Conservation (phyloP, 345 rosid species). For the Gossypium thurberi region DNA sequence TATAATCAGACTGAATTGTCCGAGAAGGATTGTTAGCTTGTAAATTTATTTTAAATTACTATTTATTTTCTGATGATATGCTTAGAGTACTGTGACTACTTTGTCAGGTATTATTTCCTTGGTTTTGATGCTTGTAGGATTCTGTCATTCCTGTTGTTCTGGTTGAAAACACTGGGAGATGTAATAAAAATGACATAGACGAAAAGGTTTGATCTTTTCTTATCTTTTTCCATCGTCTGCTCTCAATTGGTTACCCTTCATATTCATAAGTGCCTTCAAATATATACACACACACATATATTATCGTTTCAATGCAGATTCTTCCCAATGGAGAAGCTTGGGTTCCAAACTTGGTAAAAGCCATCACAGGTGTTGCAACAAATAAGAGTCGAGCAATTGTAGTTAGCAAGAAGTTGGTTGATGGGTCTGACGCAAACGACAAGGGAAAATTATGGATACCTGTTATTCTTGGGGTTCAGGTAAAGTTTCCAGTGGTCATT, state of each 20-base stretch:
- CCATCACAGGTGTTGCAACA: slow-evolving; percentile 52
- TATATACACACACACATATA: not conserved
- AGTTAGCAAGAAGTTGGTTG: slow-evolving; percentile 64
- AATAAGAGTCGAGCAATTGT: slow-evolving; percentile 45
- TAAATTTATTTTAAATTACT: not conserved
- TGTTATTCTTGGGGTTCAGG: slow-evolving; percentile 54
- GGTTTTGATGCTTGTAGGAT: slow-evolving; percentile 30
- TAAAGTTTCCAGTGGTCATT: slow-evolving; percentile 14
- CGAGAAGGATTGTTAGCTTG: not conserved
- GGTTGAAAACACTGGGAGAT: slow-evolving; percentile 82
- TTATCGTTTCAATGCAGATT: slow-evolving; percentile 27
- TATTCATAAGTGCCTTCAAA: not conserved
- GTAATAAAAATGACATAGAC: slow-evolving; percentile 65
- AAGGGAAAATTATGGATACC: slow-evolving; percentile 64
- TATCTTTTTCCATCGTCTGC: not conserved
- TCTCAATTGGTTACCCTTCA: not conserved
- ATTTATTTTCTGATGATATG: not conserved
- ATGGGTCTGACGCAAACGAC: slow-evolving; percentile 59
- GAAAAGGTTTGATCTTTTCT: slow-evolving; percentile 48
- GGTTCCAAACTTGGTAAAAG: slow-evolving; percentile 62
- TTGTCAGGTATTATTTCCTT: not conserved
- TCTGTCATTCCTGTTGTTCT: slow-evolving; percentile 45
- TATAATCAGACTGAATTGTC: slow-evolving; percentile 6
- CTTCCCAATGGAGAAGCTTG: slow-evolving; percentile 68
- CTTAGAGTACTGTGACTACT: not conserved